Base-by-base conservation (phyloP, 768 basidiomycete genomes). In the Pholiota conissans region DNA sequence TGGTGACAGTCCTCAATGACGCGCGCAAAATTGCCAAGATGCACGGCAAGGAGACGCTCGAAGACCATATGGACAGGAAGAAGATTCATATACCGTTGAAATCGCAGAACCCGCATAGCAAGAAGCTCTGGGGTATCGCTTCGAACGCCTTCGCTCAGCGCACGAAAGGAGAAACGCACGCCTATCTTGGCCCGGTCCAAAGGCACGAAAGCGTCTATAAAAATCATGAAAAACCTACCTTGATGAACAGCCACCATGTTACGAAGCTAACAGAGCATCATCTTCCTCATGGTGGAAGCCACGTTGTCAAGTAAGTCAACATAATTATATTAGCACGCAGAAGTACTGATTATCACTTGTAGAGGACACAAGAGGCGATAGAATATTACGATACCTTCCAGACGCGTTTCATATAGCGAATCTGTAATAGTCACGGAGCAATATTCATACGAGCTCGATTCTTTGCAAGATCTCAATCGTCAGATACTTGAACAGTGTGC, bases 241-340 rank as follows among this genome's bases (percentile, higher is more conserved):
- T 55, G 16, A 55, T 47, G 54, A 34, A 29, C 34, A 55, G 47
- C 32, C 30, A 26, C 7, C 26, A 55, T 26, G 54, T 55, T 4
- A 24, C 54, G 27, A 47, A 55, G 11, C n/a, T 55, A 22, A 49
- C 48, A 14, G 48, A 49, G 20, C 48, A 49, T 20, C 14, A 49
- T 13, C 13, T 32, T 13, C 27, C 48, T 18, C 27, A 28, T 28
- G 30, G 30, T 14, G n/a, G n/a, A 26, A 49, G 30, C 16, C 3
- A 14, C 4, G 48, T 49, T 28, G 30, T 32, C 16, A 49, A 49
- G 48, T 28, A 32, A 49, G 48, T 40, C n/a, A n/a, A n/a, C n/a
- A n/a, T n/a, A n/a, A n/a, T n/a, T n/a, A n/a, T n/a, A n/a, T n/a
- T n/a, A n/a, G n/a, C n/a, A n/a, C n/a, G n/a, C n/a, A n/a, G n/a